Percentiles rank a stretch among this genome's conserved stretches.
phyloP scores from a whole-genome alignment of 2,329 filamentous ascomycete genomes.

The Meredithiella fracta region DNA sequence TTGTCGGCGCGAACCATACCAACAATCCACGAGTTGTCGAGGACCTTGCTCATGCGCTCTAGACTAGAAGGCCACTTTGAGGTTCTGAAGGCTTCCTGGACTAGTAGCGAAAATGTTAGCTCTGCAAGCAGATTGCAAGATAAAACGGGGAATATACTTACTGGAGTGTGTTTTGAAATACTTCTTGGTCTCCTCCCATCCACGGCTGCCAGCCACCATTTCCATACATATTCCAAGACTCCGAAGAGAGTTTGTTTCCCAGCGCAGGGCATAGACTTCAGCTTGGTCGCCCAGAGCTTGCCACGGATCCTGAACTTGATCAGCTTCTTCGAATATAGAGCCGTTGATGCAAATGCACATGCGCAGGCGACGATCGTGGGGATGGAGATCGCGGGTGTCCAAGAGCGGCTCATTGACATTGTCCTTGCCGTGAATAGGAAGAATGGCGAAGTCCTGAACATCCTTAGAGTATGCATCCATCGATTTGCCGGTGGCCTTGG shows the following conservation, averaged over 20 bases:
- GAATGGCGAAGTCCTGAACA: conserved; percentile 74
- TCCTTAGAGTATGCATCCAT: conserved; percentile 79
- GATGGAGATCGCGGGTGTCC: conserved; percentile 33
- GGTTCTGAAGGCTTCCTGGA: conserved; percentile 7
- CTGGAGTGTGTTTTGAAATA: conserved; percentile 31
- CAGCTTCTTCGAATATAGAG: conserved; percentile 57
- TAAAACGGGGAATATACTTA: conserved; percentile 21
- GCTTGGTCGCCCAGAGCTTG: conserved; percentile 51
- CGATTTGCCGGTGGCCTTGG: conserved; percentile 66
- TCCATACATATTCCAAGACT: conserved; percentile 66
- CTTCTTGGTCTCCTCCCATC: conserved; percentile 55
- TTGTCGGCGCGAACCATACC: conserved; percentile 65
- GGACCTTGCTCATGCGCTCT: conserved; percentile 52
- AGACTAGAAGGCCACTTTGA: conserved; percentile 45
- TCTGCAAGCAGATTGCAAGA: conserved; percentile 29
- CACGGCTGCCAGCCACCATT: conserved; percentile 58
- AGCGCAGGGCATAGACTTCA: conserved; percentile 70
- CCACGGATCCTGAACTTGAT: conserved; percentile 60
- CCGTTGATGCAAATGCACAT: conserved; percentile 73
- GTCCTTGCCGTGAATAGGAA: conserved; percentile 46
- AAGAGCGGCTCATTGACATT: conserved; percentile 24
- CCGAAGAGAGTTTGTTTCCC: conserved; percentile 62
- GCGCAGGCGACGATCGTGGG: conserved; percentile 51
- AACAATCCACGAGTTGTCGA: conserved; percentile 69
- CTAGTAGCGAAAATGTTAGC: conserved; percentile 22